phyloP scores from a whole-genome alignment of 1,139 yeast species.

The Geotrichum citri-aurantii region DNA sequence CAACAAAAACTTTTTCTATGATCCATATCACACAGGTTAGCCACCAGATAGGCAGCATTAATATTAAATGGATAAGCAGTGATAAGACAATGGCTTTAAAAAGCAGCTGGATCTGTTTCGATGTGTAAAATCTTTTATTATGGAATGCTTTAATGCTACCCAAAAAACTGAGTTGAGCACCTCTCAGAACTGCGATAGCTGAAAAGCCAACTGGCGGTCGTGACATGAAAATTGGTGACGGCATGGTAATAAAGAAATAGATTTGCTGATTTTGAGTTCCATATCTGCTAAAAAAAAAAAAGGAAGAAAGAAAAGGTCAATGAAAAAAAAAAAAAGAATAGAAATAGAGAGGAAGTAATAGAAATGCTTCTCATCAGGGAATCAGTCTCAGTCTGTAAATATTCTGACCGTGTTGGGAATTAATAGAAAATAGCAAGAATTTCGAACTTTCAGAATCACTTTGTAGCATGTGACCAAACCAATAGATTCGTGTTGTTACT shows the following conservation, averaged over 20 bases:
- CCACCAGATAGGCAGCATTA: background rate
- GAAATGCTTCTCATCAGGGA: background rate
- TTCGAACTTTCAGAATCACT: background rate
- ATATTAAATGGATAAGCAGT: background rate
- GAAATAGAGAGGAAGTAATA: background rate
- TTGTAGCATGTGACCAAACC: background rate
- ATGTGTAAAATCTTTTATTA: background rate
- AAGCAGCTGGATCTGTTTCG: background rate
- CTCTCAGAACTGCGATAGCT: conserved; percentile 44
- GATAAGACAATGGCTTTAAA: background rate
- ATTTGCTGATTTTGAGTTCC: background rate
- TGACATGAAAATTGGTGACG: conserved; percentile 47
- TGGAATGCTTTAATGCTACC: conserved; percentile 47
- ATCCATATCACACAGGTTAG: background rate
- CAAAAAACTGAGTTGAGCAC: conserved; percentile 47
- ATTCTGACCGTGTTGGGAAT: background rate
- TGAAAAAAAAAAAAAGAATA: background rate
- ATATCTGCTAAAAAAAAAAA: background rate
- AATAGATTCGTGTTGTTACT: background rate
- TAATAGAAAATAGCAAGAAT: background rate
- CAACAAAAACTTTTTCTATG: background rate
- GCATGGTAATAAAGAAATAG: conserved; percentile 34
- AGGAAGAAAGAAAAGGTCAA: background rate
- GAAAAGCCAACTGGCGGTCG: conserved; percentile 49
- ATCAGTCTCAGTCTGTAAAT: background rate